Conservation (phyloP, 495 filamentous ascomycete species). For the Talaromyces wortmannii region DNA sequence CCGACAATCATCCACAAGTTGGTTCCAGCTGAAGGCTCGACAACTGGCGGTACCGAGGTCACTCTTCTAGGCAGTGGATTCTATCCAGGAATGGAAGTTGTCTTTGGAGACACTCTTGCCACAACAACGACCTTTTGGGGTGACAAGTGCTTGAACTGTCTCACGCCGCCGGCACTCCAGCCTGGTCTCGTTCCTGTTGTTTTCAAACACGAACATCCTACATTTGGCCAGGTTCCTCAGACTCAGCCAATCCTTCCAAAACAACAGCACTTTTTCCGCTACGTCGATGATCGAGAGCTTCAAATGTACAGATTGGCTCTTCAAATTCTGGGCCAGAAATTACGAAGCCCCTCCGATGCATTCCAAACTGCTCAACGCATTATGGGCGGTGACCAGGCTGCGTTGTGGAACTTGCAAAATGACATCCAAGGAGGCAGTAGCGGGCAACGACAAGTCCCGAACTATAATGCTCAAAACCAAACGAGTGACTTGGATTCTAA, state of each 20-base stretch:
- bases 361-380: conserved; percentile 44
- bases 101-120: conserved; percentile 75
- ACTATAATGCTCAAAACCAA: conserved; percentile 31
- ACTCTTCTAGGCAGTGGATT: conserved; percentile 77
- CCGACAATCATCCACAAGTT: conserved; percentile 66
- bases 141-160: conserved; percentile 72
- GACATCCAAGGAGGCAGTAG: conserved; percentile 36
- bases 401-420: conserved; percentile 35
- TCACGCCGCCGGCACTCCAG: conserved; percentile 65
- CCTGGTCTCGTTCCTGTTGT: conserved; percentile 70
- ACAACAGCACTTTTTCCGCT: conserved; percentile 62
- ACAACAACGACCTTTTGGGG: conserved; percentile 80
- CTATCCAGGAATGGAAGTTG: conserved; percentile 70
- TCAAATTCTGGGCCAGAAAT: conserved; percentile 38
- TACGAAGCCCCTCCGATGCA: conserved; percentile 42
- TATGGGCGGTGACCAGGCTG: conserved; percentile 39
- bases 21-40: conserved; percentile 75
- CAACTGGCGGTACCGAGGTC: conserved; percentile 77
- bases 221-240: conserved; percentile 36
- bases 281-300: conserved; percentile 72
- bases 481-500: conserved; percentile 58
- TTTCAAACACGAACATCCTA: conserved; percentile 56
- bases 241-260: conserved; percentile 41
- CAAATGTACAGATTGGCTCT: conserved; percentile 49
- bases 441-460: conserved; percentile 38